phyloP scores from a whole-genome alignment of 2,329 filamentous ascomycete genomes.

The Xylariomycetidae sp. region DNA sequence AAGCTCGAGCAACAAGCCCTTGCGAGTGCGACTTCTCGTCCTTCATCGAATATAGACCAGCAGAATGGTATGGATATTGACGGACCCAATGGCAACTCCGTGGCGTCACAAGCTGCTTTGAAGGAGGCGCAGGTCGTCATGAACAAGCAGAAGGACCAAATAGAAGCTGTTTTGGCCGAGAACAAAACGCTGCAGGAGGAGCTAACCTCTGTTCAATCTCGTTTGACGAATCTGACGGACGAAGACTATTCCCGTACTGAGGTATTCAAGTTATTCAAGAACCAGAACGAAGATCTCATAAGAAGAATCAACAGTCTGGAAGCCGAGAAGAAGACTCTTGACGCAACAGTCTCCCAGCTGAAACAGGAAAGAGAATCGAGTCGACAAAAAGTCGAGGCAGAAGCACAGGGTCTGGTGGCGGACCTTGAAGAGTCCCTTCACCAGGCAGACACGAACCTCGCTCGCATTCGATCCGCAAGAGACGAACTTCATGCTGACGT shows the following conservation, averaged over 20 bases:
- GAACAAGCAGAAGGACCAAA: slow-evolving; percentile 81
- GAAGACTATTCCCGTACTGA: slow-evolving; percentile 93
- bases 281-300: slow-evolving; percentile 87
- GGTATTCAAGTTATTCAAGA: slow-evolving; percentile 86
- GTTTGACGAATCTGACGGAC: slow-evolving; percentile 71
- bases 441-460: slow-evolving; percentile 76
- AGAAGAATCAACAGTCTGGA: slow-evolving; percentile 89
- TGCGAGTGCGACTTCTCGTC: slow-evolving; percentile 53
- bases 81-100: slow-evolving; percentile 50
- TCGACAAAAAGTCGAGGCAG: slow-evolving; percentile 74
- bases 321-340: slow-evolving; percentile 77
- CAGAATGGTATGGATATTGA: slow-evolving; percentile 53
- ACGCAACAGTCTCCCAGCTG: slow-evolving; percentile 79
- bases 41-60: slow-evolving; percentile 36
- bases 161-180: slow-evolving; percentile 74
- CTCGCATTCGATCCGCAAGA: slow-evolving; percentile 74
- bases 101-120: slow-evolving; percentile 69
- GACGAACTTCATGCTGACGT: slow-evolving; percentile 85
- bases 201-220: slow-evolving; percentile 65
- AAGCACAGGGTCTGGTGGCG: slow-evolving; percentile 65
- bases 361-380: slow-evolving; percentile 82
- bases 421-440: slow-evolving; percentile 82
- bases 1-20: slow-evolving; percentile 89
- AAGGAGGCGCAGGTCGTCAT: slow-evolving; percentile 73
- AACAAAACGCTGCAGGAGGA: slow-evolving; percentile 72